These are phyloP conservation scores for Candida pseudofarinosa DNA, from an alignment of 805 yeast species.

Conservation along the genomic window DNA sequence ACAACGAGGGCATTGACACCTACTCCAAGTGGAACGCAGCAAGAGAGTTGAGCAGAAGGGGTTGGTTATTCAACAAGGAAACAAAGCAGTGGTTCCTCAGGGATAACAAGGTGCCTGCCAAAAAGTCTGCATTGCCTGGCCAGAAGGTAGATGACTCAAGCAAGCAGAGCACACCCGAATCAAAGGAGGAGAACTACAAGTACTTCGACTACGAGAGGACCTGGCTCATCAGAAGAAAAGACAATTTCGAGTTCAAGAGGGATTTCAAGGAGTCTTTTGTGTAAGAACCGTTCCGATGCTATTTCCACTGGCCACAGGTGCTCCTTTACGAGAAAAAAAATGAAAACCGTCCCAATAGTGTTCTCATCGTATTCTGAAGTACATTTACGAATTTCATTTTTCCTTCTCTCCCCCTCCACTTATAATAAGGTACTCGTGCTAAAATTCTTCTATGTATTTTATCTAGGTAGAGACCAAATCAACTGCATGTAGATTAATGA, in stretches of 20 bases:
- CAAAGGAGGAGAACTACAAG: constrained; percentile 50
- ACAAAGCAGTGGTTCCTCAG: constrained; percentile 79
- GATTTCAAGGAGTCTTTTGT: constrained; percentile 27
- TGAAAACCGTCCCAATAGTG: too few relatives aligned
- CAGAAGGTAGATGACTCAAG: constrained; percentile 10
- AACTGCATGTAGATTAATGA: neutral
- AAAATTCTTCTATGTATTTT: neutral
- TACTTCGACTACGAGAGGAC: constrained; percentile 77
- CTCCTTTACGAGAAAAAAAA: too few relatives aligned
- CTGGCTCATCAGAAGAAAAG: constrained; percentile 47
- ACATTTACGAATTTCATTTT: too few relatives aligned
- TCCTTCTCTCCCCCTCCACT: neutral
- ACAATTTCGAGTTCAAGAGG: constrained; percentile 30
- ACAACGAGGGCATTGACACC: constrained; percentile 43
- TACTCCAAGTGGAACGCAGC: constrained; percentile 57
- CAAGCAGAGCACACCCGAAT: constrained; percentile 11
- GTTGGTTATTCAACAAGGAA: constrained; percentile 76
- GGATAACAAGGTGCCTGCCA: constrained; percentile 48
- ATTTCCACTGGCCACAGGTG: too few relatives aligned
- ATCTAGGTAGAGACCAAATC: neutral
- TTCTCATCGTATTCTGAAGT: neutral
- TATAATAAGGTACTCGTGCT: neutral
- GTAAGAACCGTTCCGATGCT: too few relatives aligned
- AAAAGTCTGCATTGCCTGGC: constrained; percentile 20
- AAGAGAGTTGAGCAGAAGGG: constrained; percentile 68